Evolutionary conservation across 768 basidiomycete species (phyloP).

Genomic region (Leucogyrophana mollusca): DNA sequence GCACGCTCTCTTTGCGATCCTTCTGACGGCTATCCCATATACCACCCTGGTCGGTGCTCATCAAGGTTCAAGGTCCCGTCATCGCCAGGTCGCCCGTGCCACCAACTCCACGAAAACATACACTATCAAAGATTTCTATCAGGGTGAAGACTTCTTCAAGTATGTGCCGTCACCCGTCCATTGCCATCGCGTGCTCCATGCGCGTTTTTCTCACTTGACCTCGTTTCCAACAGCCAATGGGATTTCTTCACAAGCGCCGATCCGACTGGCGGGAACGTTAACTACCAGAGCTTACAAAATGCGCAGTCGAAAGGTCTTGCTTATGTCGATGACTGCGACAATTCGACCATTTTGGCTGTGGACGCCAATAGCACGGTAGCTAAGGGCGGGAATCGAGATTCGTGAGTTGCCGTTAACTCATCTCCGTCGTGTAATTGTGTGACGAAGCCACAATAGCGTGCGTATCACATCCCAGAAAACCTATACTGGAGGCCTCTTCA

Average conservation of each 20-base stretch:
- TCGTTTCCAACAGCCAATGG: constrained; percentile 51
- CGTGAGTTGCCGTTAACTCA: constrained; percentile 29
- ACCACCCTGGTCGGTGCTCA: constrained; percentile 38
- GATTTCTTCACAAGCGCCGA: constrained; percentile 62
- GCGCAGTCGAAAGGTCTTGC: constrained; percentile 57
- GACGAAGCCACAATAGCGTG: constrained; percentile 40
- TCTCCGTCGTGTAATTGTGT: constrained; percentile 1
- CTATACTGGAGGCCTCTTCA: constrained; percentile 69
- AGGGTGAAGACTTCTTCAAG: constrained; percentile 62
- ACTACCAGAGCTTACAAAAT: constrained; percentile 47
- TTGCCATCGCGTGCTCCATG: neutral
- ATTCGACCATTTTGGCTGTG: constrained; percentile 59
- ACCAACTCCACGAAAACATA: constrained; percentile 26
- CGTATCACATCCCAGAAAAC: constrained; percentile 65
- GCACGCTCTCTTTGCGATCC: constrained; percentile 30
- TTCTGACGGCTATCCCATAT: constrained; percentile 31
- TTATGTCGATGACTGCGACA: constrained; percentile 54
- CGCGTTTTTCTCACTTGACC: neutral
- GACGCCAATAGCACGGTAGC: constrained; percentile 52
- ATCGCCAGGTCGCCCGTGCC: constrained; percentile 22
- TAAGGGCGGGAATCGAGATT: constrained; percentile 52
- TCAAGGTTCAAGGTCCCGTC: constrained; percentile 24
- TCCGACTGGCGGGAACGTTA: constrained; percentile 71
- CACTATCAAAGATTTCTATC: constrained; percentile 36
- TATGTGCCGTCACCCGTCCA: constrained; percentile 26